Base-by-base conservation (phyloP, 768 basidiomycete genomes). In the Boletus edulis region DNA sequence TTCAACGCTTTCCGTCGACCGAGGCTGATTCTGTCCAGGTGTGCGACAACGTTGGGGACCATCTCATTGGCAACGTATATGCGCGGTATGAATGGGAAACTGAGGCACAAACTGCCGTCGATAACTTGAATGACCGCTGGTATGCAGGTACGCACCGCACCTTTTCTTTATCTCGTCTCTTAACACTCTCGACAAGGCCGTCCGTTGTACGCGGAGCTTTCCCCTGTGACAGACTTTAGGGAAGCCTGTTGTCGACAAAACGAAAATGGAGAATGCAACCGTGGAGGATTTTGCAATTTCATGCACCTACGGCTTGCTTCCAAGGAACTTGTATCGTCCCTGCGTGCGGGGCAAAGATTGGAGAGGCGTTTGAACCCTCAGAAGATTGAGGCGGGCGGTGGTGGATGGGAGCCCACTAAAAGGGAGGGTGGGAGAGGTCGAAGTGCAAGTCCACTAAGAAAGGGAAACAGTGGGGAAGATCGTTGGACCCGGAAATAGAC, bases 31-130 rank as follows among this genome's bases (percentile, higher is more conserved):
- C 24, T 40, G 3, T 17, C 9, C 41, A 91, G 89, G 89, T 99
- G 13, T 99, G 96, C 67, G 96, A 99, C 75, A 99, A 99, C 67
- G 95, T 99, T 34, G 97, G 97, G n/a, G 97, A 98, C 68, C 96
- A 99, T 68, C 78, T 98, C 24, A 92, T 96, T 65, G 95, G 95
- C 22, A 97, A 98, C 64, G 96, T 99, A 3, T 99, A 99, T 68
- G 96, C 95, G 5, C 85, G 96, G 22, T 99, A 91, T 67, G 96
- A 99, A 67, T 97, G 94, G 94, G 96, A 99, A 73, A 94, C 94
- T 0, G 96, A 99, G 69, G 96, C 96, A 10, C 89, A 94, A 65
- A 77, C 86, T 31, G 96, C 96, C 3, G 93, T 98, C 7, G 92
- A 96, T 63, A 91, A 82, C 55, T 76, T 98, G 60, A 98, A 98